These are phyloP conservation scores for Tilletia indica DNA, from an alignment of 1,284 basidiomycete genomes.

Conservation along the genomic window DNA sequence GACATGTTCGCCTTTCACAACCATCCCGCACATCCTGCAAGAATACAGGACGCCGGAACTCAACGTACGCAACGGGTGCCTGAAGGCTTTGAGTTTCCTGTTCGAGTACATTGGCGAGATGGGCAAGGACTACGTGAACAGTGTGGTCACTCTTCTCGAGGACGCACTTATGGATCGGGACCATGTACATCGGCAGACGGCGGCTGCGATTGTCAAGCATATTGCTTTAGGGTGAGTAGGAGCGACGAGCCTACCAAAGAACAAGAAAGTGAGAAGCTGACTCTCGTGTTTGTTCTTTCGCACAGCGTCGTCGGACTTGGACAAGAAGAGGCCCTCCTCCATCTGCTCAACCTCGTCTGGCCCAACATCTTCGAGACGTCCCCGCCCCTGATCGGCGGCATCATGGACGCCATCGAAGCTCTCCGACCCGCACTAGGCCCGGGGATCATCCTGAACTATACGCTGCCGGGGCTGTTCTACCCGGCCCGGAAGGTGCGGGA, in stretches of 20 bases:
- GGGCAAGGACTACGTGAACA: constrained; percentile 96
- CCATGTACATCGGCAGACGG: constrained; percentile 95
- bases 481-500: constrained; percentile 95
- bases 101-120: constrained; percentile 99
- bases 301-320: constrained; percentile 80
- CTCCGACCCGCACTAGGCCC: constrained; percentile 95
- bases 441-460: constrained; percentile 82
- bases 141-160: constrained; percentile 96
- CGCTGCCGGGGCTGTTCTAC: constrained; percentile 57
- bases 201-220: constrained; percentile 98
- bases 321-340: constrained; percentile 94
- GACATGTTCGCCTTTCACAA: constrained; percentile 97
- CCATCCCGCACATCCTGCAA: constrained; percentile 96
- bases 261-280: not conserved
- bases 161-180: constrained; percentile 97
- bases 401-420: constrained; percentile 74
- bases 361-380: constrained; percentile 98
- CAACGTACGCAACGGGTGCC: constrained; percentile 98
- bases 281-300: too few species aligned
- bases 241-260: too few species aligned
- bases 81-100: constrained; percentile 96
- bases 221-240: constrained; percentile 72
- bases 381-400: constrained; percentile 92
- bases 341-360: constrained; percentile 97
- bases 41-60: constrained; percentile 94